A percentile compares a stretch with the other conserved stretches of the same genome.
Evolutionary conservation across 2,329 filamentous ascomycete genomes (phyloP).

Genomic region (Penicillium corylophilum): DNA sequence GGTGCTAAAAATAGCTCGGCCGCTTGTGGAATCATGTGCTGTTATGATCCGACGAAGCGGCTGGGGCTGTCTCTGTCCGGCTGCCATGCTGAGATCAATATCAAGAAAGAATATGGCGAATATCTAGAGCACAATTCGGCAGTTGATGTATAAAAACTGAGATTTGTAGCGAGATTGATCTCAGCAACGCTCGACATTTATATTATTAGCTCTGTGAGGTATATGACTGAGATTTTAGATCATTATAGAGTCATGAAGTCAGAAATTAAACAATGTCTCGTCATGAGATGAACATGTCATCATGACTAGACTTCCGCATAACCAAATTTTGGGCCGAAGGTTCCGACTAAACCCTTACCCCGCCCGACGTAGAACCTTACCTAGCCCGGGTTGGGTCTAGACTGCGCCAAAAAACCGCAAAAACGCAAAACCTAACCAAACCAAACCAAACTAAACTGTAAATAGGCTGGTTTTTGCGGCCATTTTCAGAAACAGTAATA

Average conservation of each 20-base stretch:
- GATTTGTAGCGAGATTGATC: not conserved
- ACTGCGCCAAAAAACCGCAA: too few relatives aligned
- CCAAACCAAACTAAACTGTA: too few relatives aligned
- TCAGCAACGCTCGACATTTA: not conserved
- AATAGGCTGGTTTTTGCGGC: too few relatives aligned
- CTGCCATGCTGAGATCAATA: not conserved
- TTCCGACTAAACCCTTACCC: too few relatives aligned
- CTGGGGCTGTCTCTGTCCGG: not conserved
- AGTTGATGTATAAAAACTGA: not conserved
- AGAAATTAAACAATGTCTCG: not conserved
- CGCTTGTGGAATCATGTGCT: conserved; percentile 7
- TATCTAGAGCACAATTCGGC: not conserved
- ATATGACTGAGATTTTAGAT: not conserved
- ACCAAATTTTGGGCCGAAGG: too few relatives aligned
- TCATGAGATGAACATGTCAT: not conserved
- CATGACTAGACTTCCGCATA: too few relatives aligned
- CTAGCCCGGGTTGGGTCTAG: too few relatives aligned
- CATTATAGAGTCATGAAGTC: not conserved
- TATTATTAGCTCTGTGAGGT: not conserved
- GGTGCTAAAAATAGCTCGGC: conserved; percentile 9
- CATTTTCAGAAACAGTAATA: too few relatives aligned
- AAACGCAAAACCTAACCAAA: too few relatives aligned
- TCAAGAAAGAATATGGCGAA: not conserved
- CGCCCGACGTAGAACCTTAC: too few relatives aligned
- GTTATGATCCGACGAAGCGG: conserved; percentile 7